phyloP scores from a whole-genome alignment of 2,329 filamentous ascomycete species.

The Massarina eburnea region DNA sequence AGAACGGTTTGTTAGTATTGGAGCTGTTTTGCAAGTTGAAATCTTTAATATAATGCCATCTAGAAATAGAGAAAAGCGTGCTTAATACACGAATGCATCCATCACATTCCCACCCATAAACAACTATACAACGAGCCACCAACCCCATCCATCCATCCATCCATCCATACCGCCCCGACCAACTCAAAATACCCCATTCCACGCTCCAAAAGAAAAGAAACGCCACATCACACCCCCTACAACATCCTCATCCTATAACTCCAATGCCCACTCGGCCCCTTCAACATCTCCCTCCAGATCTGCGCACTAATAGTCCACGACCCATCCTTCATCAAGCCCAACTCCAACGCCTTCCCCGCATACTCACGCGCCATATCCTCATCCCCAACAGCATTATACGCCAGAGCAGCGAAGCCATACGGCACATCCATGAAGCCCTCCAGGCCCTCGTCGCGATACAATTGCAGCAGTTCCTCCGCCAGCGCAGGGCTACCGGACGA shows the following conservation, averaged over 20 bases:
- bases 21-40: too few species aligned
- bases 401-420: slow-evolving; percentile 45
- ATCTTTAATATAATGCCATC: too few species aligned
- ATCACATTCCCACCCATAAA: too few species aligned
- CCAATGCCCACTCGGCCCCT: slow-evolving; percentile 37
- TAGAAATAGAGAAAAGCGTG: too few species aligned
- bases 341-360: slow-evolving; percentile 34
- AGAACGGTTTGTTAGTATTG: too few species aligned
- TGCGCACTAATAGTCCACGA: slow-evolving; percentile 29
- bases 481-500: slow-evolving; percentile 21
- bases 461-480: slow-evolving; percentile 36
- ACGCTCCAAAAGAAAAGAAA: not conserved
- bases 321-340: slow-evolving; percentile 43
- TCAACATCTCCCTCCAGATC: slow-evolving; percentile 35
- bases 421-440: slow-evolving; percentile 44
- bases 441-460: slow-evolving; percentile 42
- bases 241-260: slow-evolving; percentile 19
- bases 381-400: slow-evolving; percentile 40
- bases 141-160: too few species aligned
- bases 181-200: not conserved
- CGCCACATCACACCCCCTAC: not conserved
- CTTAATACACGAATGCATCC: too few species aligned
- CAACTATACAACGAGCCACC: too few species aligned
- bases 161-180: too few species aligned
- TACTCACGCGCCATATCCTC: slow-evolving; percentile 29